Conservation (phyloP, 495 filamentous ascomycete species). For the Penicillium paxilli region DNA sequence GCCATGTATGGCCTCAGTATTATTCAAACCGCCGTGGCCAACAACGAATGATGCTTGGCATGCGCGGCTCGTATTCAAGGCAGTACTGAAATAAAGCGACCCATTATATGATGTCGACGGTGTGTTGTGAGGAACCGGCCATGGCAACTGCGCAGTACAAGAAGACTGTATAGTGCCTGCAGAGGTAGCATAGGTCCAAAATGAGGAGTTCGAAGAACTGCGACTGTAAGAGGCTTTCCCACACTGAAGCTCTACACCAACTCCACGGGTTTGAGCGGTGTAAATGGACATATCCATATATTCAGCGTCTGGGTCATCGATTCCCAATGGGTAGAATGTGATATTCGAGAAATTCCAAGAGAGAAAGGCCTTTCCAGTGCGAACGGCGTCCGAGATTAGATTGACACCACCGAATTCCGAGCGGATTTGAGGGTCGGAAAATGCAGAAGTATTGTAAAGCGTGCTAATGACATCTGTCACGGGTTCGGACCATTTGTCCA, state of each 20-base stretch:
- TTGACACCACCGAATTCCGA: conserved; percentile 8
- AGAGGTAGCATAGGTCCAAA: conserved; percentile 9
- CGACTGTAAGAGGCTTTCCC: neutral
- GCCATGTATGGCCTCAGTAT: neutral
- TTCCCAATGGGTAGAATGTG: conserved; percentile 11
- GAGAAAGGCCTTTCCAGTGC: neutral
- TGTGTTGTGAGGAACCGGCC: neutral
- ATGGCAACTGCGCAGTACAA: conserved; percentile 7
- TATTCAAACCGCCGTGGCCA: neutral
- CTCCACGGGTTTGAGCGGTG: conserved; percentile 14
- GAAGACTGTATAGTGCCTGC: neutral
- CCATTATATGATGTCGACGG: neutral
- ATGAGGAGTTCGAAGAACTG: neutral
- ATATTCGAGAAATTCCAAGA: conserved; percentile 12
- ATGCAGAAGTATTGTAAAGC: conserved; percentile 10
- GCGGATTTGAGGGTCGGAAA: conserved; percentile 3
- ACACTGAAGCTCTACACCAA: conserved; percentile 17
- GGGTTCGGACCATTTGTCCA: conserved; percentile 2
- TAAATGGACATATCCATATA: conserved; percentile 4
- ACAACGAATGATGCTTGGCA: conserved; percentile 5
- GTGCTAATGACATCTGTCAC: neutral
- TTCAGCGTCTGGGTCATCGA: conserved; percentile 1
- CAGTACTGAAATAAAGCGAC: neutral
- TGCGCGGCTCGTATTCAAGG: neutral
- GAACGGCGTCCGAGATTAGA: conserved; percentile 7